These are phyloP conservation scores for Kodamaea alishanica DNA, from an alignment of 1,139 yeast genomes.

Conservation along the genomic window DNA sequence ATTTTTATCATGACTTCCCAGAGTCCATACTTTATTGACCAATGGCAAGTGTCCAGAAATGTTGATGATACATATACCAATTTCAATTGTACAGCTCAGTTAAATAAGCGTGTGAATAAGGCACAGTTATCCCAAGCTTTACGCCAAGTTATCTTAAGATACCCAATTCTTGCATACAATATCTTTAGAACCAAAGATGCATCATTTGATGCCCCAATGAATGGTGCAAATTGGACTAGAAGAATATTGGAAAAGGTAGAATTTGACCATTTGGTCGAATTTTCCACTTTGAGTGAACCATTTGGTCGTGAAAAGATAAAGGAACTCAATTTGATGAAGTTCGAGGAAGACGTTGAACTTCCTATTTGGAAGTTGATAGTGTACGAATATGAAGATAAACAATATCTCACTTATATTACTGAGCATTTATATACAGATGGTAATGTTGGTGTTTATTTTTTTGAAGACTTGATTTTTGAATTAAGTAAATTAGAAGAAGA, in stretches of 20 bases:
- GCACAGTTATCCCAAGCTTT: constrained; percentile 26
- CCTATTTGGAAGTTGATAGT: constrained; percentile 33
- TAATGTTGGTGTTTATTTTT: constrained; percentile 30
- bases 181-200: constrained; percentile 15
- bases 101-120: constrained; percentile 16
- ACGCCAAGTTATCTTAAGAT: constrained; percentile 16
- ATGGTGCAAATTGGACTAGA: constrained; percentile 17
- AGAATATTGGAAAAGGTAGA: constrained; percentile 18
- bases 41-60: constrained; percentile 7
- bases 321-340: constrained; percentile 16
- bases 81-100: constrained; percentile 26
- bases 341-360: constrained; percentile 15
- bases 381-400: constrained; percentile 15
- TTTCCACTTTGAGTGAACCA: constrained; percentile 11
- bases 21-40: no score
- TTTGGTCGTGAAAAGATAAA: constrained; percentile 17
- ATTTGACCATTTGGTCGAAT: constrained; percentile 26
- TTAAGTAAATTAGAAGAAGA: constrained; percentile 4
- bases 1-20: no score
- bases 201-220: background rate
- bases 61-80: constrained; percentile 24
- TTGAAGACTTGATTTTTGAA: constrained; percentile 24
- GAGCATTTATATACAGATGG: constrained; percentile 41
- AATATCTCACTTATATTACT: constrained; percentile 24
- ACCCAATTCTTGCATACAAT: constrained; percentile 23